A percentile compares a stretch with the other conserved stretches of the same genome.
These are phyloP conservation scores for Tulasnella sp. DNA, from an alignment of 768 basidiomycete genomes.

Conservation along the genomic window DNA sequence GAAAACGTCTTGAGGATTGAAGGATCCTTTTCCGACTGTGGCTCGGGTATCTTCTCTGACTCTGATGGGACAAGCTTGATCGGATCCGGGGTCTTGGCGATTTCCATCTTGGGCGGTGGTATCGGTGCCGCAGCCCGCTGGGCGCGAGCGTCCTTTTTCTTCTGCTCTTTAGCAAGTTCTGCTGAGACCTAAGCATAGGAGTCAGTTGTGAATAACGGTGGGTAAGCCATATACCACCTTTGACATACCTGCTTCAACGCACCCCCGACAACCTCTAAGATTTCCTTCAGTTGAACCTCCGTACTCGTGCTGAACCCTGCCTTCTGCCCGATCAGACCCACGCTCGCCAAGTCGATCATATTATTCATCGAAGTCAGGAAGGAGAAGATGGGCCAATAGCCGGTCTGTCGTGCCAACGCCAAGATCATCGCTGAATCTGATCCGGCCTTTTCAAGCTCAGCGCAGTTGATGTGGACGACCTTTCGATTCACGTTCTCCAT, in stretches of 20 bases:
- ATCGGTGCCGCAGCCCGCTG: conserved; percentile 6
- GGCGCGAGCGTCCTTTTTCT: conserved; percentile 20
- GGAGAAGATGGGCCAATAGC: conserved; percentile 82
- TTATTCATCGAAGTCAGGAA: conserved; percentile 71
- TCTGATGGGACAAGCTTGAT: too few relatives aligned
- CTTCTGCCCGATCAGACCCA: conserved; percentile 94
- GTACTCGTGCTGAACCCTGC: conserved; percentile 76
- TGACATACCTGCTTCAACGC: conserved; percentile 56
- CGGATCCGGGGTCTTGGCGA: too few relatives aligned
- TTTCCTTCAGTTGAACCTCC: conserved; percentile 69
- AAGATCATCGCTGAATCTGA: conserved; percentile 60
- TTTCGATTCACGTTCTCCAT: conserved; percentile 36
- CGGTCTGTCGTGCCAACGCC: conserved; percentile 67
- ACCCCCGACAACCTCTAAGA: conserved; percentile 65
- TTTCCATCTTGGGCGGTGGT: too few relatives aligned
- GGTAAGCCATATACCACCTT: background rate
- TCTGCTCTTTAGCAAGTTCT: conserved; percentile 16
- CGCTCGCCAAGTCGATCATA: conserved; percentile 81
- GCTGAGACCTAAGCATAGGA: background rate
- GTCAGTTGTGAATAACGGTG: conserved; percentile 18
- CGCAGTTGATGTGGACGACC: conserved; percentile 73
- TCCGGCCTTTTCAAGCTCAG: conserved; percentile 52
- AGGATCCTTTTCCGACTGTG: background rate
- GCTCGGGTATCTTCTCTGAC: background rate
- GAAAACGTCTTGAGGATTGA: background rate